Evolutionary conservation across 768 basidiomycete species (phyloP).

Genomic region (Udeniomyces megalosporus): DNA sequence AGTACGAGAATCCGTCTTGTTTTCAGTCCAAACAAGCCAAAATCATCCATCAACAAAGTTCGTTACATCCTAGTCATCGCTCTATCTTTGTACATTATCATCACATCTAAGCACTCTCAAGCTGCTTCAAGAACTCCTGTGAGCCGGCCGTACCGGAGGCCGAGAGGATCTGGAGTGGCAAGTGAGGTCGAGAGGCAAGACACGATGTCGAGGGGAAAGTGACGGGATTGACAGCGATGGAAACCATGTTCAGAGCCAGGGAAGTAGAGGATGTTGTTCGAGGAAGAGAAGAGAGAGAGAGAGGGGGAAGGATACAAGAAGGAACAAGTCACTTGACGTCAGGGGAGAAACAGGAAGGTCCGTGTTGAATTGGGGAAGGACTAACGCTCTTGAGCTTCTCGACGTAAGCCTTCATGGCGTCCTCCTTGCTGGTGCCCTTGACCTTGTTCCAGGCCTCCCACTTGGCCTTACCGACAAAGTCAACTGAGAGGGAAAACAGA

Average conservation of each 20-base stretch:
- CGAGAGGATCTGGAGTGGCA: slow-evolving; percentile 12
- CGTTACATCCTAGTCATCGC: too few species aligned
- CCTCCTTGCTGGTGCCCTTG: slow-evolving; percentile 57
- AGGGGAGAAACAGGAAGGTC: not conserved
- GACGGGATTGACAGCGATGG: not conserved
- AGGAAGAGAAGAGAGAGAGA: not conserved
- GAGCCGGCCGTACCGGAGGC: not conserved
- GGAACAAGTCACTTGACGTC: too few species aligned
- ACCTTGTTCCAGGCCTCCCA: slow-evolving; percentile 77
- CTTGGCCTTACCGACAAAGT: slow-evolving; percentile 78
- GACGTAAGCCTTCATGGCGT: slow-evolving; percentile 58
- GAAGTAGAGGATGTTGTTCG: not conserved
- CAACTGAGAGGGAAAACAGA: slow-evolving; percentile 36
- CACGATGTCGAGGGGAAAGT: not conserved
- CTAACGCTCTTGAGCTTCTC: slow-evolving; percentile 51
- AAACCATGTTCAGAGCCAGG: not conserved
- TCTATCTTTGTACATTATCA: too few species aligned
- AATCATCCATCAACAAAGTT: too few species aligned
- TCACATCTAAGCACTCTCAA: slow-evolving; percentile 9
- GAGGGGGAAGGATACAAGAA: not conserved
- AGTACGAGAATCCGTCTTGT: too few species aligned
- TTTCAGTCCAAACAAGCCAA: too few species aligned
- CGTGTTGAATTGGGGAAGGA: not conserved
- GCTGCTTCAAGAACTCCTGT: slow-evolving; percentile 6
- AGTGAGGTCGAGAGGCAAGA: too few species aligned